Evolutionary conservation across 2,329 filamentous ascomycete genomes (phyloP).

Genomic region (Pseudogymnoascus sp.): DNA sequence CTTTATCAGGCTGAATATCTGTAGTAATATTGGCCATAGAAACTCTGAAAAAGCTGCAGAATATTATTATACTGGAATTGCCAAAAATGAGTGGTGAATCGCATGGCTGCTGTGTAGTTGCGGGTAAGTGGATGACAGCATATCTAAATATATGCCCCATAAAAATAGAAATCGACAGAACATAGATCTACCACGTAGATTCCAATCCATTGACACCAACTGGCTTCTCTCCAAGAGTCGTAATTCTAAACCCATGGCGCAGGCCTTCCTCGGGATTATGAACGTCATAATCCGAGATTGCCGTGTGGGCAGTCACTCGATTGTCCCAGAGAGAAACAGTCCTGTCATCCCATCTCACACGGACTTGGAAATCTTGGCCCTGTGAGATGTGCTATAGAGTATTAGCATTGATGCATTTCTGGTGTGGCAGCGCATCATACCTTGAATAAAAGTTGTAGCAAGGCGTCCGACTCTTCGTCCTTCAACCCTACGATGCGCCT

Average conservation of each 20-base stretch:
- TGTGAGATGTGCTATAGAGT: conserved; percentile 65
- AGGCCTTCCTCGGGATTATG: conserved; percentile 34
- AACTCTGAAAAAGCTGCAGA: neutral
- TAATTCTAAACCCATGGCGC: conserved; percentile 37
- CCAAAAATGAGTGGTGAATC: neutral
- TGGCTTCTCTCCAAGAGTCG: conserved; percentile 34
- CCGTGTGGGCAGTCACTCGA: conserved; percentile 41
- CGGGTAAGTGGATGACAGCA: neutral
- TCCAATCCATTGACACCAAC: conserved; percentile 33
- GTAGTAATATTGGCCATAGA: neutral
- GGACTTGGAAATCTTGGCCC: conserved; percentile 63
- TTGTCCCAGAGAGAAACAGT: conserved; percentile 81
- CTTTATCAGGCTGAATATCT: neutral
- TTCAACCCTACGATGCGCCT: conserved; percentile 73
- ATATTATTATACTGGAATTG: neutral
- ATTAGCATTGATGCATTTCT: conserved; percentile 35
- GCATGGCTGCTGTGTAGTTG: neutral
- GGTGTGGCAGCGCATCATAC: neutral
- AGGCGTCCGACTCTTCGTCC: conserved; percentile 71
- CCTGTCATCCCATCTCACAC: conserved; percentile 66
- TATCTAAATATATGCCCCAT: neutral
- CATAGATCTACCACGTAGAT: conserved; percentile 29
- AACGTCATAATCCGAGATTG: conserved; percentile 39
- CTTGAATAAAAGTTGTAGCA: conserved; percentile 66
- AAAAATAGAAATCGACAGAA: neutral